These are phyloP conservation scores for Candida dubliniensis DNA, from an alignment of 1,139 yeast species.

Conservation along the genomic window DNA sequence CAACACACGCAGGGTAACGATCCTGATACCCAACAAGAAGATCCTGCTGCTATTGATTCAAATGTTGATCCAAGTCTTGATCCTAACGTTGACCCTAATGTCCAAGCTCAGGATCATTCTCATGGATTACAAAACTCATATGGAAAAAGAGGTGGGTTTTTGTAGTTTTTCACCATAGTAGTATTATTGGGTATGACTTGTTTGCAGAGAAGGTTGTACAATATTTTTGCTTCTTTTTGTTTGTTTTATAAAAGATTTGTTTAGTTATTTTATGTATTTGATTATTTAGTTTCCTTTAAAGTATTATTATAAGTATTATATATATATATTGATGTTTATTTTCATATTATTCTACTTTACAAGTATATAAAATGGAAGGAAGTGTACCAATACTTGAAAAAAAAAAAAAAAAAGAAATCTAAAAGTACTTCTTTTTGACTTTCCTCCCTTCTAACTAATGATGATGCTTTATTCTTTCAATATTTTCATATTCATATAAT, in stretches of 20 bases:
- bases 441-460: no score
- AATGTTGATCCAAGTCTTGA: constrained; percentile 43
- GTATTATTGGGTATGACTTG: no score
- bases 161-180: background rate
- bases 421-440: no score
- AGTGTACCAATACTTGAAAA: no score
- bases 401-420: no score
- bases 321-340: background rate
- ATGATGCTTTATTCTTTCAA: constrained; percentile 23
- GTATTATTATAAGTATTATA: background rate
- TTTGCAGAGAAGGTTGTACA: no score
- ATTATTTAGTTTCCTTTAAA: background rate
- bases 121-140: constrained; percentile 19
- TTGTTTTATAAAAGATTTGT: no score
- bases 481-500: constrained; percentile 24
- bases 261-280: background rate
- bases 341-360: no score
- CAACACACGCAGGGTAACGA: constrained; percentile 11
- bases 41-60: constrained; percentile 4
- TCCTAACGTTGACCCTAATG: constrained; percentile 48
- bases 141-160: constrained; percentile 7
- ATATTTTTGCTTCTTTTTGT: background rate
- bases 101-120: constrained; percentile 45
- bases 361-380: no score
- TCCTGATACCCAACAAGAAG: constrained; percentile 18